Percentiles rank a stretch among this genome's conserved stretches.
Conservation (phyloP, 164 flowering plant genomes). For the Paratinospora sagittata region DNA sequence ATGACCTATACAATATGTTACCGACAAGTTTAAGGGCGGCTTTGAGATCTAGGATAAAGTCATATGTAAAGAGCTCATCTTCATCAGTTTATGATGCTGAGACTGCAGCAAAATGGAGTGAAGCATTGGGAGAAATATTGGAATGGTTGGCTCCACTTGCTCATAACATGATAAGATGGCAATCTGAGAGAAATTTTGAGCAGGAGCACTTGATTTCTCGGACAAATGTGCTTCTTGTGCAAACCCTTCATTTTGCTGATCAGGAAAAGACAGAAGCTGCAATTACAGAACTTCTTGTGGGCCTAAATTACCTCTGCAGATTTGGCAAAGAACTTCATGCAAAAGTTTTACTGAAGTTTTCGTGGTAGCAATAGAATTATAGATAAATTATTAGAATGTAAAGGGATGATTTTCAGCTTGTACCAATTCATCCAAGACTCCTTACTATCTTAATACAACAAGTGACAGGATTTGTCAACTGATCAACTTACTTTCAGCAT, state of each 20-base stretch:
- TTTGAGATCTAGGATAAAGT: constrained; percentile 60
- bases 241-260: constrained; percentile 79
- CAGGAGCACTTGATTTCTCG: constrained; percentile 61
- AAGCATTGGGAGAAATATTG: constrained; percentile 54
- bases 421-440: not conserved
- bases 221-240: constrained; percentile 72
- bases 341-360: constrained; percentile 44
- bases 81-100: constrained; percentile 44
- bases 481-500: constrained; percentile 8
- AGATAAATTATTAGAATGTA: constrained; percentile 38
- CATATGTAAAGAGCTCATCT: constrained; percentile 40
- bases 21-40: constrained; percentile 54
- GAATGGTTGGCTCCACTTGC: constrained; percentile 93
- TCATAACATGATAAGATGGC: constrained; percentile 92
- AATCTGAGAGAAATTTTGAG: constrained; percentile 81
- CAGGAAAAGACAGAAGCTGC: constrained; percentile 78
- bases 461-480: constrained; percentile 4
- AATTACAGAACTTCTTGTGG: constrained; percentile 87
- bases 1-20: constrained; percentile 78
- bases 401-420: constrained; percentile 20
- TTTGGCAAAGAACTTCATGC: constrained; percentile 56
- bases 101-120: constrained; percentile 75
- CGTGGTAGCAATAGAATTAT: constrained; percentile 37
- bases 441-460: not conserved
- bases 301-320: constrained; percentile 85